Conservation (phyloP, 164 flowering plant genomes). For the Dillenia turbinata region DNA sequence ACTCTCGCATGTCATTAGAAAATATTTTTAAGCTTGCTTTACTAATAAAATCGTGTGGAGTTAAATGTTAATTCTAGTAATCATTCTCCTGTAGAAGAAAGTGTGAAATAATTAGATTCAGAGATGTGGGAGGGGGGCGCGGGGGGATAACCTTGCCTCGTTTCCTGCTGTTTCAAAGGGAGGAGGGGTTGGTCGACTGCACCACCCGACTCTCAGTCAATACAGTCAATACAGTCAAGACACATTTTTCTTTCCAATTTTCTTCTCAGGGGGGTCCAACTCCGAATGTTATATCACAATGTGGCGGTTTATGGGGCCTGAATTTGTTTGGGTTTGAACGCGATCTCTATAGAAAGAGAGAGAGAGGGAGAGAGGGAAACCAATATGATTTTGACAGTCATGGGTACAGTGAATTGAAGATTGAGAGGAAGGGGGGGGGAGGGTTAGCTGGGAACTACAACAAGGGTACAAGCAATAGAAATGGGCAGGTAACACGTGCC, state of each 20-base stretch:
- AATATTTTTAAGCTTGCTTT: no score
- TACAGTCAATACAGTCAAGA: no score
- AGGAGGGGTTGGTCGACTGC: conserved; percentile 47
- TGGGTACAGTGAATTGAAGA: not conserved
- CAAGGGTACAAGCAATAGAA: conserved; percentile 2
- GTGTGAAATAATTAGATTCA: not conserved
- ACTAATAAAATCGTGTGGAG: no score
- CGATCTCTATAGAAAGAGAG: not conserved
- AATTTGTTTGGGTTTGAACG: not conserved
- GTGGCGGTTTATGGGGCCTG: conserved; percentile 3
- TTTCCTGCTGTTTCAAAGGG: not conserved
- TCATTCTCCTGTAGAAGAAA: not conserved
- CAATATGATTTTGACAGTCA: not conserved
- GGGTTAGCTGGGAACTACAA: conserved; percentile 51
- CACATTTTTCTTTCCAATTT: not conserved
- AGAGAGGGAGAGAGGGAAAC: conserved; percentile 6
- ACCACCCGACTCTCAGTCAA: conserved; percentile 33
- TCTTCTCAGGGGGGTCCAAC: not conserved
- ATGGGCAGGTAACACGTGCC: conserved; percentile 59
- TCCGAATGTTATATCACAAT: not conserved
- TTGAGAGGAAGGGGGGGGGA: not conserved
- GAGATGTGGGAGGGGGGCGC: no score
- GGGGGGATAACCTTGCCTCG: no score
- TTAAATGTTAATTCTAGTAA: no score
- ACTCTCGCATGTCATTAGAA: no score